phyloP scores from a whole-genome alignment of 495 filamentous ascomycete species.

The Penicillium riverlandense region DNA sequence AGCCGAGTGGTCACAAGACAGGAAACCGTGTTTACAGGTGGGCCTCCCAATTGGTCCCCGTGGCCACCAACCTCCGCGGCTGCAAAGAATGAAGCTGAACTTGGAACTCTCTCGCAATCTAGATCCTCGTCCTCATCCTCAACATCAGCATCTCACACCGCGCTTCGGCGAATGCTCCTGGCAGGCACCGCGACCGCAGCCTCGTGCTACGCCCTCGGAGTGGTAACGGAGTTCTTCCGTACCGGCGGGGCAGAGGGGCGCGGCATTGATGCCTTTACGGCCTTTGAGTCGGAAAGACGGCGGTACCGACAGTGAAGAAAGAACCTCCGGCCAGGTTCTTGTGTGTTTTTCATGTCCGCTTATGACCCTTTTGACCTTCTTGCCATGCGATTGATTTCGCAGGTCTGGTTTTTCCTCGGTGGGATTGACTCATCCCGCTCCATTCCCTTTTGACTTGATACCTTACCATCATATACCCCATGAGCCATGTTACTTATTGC shows the following conservation, averaged over 20 bases:
- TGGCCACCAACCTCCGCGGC: conserved; percentile 4
- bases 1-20: conserved; percentile 38
- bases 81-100: too few relatives aligned
- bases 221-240: conserved; percentile 59
- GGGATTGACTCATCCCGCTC: neutral
- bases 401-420: neutral
- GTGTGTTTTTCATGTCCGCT: neutral
- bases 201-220: conserved; percentile 60
- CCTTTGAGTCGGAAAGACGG: conserved; percentile 35
- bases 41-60: conserved; percentile 21
- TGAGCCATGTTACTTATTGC: too few relatives aligned
- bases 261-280: conserved; percentile 46
- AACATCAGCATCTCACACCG: conserved; percentile 14
- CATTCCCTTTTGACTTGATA: neutral
- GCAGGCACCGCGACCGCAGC: conserved; percentile 53
- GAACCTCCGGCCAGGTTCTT: neutral
- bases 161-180: conserved; percentile 45
- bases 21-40: conserved; percentile 48
- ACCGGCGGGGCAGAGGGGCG: conserved; percentile 50
- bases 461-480: neutral
- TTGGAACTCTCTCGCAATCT: neutral
- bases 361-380: neutral
- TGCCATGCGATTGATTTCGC: neutral
- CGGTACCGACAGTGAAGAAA: conserved; percentile 6
- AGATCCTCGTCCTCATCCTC: neutral